Percentiles rank a stretch among this genome's conserved stretches.
Evolutionary conservation across 1,139 yeast genomes (phyloP).

Genomic region (Scheffersomyces stambukii): DNA sequence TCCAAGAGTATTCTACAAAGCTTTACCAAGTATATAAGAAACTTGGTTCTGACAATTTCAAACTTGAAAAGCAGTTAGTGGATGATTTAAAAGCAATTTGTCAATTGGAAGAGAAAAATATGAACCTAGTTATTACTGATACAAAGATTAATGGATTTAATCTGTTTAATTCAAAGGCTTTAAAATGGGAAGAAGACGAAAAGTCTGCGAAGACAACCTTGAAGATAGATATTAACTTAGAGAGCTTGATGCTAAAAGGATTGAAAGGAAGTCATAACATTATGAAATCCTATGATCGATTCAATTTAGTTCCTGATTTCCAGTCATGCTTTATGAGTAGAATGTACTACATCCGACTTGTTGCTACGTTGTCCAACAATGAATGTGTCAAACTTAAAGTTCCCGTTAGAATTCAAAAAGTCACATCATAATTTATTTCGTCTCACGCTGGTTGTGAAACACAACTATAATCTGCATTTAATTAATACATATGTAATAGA

Average conservation of each 20-base stretch:
- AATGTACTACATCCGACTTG: slow-evolving; percentile 30
- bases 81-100: slow-evolving; percentile 31
- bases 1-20: slow-evolving; percentile 17
- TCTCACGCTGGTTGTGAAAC: neutral
- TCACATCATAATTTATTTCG: neutral
- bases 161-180: slow-evolving; percentile 5
- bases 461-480: too few relatives aligned
- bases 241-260: slow-evolving; percentile 9
- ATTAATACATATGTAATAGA: too few relatives aligned
- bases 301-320: slow-evolving; percentile 36
- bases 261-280: slow-evolving; percentile 1
- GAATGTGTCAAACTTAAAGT: slow-evolving; percentile 26
- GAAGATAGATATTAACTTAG: slow-evolving; percentile 9
- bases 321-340: slow-evolving; percentile 35
- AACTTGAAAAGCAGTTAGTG: slow-evolving; percentile 25
- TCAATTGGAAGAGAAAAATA: slow-evolving; percentile 21
- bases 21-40: slow-evolving; percentile 17
- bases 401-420: slow-evolving; percentile 23
- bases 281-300: slow-evolving; percentile 11
- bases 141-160: slow-evolving; percentile 7
- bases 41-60: slow-evolving; percentile 24
- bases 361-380: slow-evolving; percentile 24
- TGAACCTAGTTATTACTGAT: slow-evolving; percentile 20
- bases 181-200: slow-evolving; percentile 4
- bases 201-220: slow-evolving; percentile 7